phyloP scores from a whole-genome alignment of 1,139 yeast species.

The Insectozyma bohioensis region DNA sequence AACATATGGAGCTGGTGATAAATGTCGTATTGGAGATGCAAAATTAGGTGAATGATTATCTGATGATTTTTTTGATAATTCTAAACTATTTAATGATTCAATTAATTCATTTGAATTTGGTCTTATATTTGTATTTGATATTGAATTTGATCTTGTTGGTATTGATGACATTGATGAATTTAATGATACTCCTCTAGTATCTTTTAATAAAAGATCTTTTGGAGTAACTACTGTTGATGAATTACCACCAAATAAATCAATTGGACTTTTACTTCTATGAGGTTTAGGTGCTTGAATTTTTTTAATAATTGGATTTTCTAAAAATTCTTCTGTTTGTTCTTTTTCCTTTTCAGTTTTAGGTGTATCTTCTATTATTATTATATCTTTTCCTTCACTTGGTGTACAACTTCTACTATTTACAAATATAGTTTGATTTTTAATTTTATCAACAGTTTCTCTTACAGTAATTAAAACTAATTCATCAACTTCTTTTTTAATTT shows the following conservation, averaged over 20 bases:
- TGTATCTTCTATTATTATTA: no score
- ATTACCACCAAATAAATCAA: slow-evolving; percentile 40
- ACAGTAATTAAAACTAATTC: slow-evolving; percentile 65
- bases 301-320: no score
- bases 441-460: slow-evolving; percentile 58
- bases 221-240: slow-evolving; percentile 38
- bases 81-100: slow-evolving; percentile 31
- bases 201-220: slow-evolving; percentile 33
- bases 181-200: slow-evolving; percentile 12
- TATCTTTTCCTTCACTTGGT: slow-evolving; percentile 10
- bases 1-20: slow-evolving; percentile 55
- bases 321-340: background rate
- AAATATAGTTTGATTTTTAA: slow-evolving; percentile 39
- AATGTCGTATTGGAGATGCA: slow-evolving; percentile 53
- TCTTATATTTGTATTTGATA: slow-evolving; percentile 5
- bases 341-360: background rate
- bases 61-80: slow-evolving; percentile 20
- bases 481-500: slow-evolving; percentile 81
- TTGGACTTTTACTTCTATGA: slow-evolving; percentile 30
- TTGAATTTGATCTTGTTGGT: slow-evolving; percentile 10
- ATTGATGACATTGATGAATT: slow-evolving; percentile 15
- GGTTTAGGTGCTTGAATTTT: slow-evolving; percentile 30
- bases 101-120: slow-evolving; percentile 24
- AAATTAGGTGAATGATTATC: slow-evolving; percentile 30
- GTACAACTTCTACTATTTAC: slow-evolving; percentile 11